A percentile compares a stretch with the other conserved stretches of the same genome.
phyloP scores from a whole-genome alignment of 129 eudicot genomes.

The Rutidosis leptorrhynchoides region DNA sequence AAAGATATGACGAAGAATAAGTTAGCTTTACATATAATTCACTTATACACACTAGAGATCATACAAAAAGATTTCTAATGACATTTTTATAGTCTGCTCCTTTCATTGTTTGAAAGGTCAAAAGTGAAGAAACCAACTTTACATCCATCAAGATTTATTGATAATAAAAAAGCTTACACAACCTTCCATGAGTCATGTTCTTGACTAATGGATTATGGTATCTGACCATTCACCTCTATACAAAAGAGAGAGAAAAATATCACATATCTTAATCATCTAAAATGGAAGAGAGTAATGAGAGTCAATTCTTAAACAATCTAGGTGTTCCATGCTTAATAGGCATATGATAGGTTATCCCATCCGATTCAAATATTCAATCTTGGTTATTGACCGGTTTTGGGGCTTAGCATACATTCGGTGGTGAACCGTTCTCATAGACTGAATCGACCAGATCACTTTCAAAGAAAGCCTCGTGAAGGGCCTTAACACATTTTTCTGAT shows the following conservation, averaged over 20 bases:
- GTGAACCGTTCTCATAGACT: constrained; percentile 29
- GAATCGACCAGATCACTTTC: constrained; percentile 50
- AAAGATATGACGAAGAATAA: neutral
- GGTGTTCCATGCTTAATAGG: neutral
- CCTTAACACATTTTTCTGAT: constrained; percentile 86
- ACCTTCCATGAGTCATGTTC: constrained; percentile 7
- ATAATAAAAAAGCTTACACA: neutral
- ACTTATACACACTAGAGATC: neutral
- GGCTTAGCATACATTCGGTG: constrained; percentile 17
- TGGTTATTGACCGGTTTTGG: neutral
- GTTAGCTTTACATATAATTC: too few relatives aligned
- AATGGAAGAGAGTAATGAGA: neutral
- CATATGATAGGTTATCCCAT: neutral
- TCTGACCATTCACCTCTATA: constrained; percentile 17
- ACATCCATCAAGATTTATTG: neutral
- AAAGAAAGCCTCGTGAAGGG: constrained; percentile 84
- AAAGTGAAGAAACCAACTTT: neutral
- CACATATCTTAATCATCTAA: neutral
- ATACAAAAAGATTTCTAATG: neutral
- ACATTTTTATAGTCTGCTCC: neutral
- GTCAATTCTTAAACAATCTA: neutral
- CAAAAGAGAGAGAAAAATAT: constrained; percentile 2
- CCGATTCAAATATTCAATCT: neutral
- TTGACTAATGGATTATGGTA: neutral
- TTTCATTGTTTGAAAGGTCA: neutral